phyloP scores from a whole-genome alignment of 345 rosid species.

The Angophora floribunda region DNA sequence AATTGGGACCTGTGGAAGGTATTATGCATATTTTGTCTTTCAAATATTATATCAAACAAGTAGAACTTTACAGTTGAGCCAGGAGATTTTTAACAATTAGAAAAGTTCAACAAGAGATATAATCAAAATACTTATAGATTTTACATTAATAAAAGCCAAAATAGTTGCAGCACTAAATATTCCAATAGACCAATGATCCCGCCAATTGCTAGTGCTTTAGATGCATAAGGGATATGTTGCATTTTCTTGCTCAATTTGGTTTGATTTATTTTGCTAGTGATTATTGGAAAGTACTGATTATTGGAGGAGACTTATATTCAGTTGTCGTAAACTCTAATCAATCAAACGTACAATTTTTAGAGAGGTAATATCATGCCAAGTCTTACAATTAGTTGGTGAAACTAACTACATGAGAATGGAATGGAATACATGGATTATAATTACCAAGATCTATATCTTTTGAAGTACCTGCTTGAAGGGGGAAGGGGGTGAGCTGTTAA shows the following conservation, averaged over 20 bases:
- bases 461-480: background rate
- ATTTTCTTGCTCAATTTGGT: conserved; percentile 12
- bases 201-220: conserved; percentile 71
- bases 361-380: background rate
- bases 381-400: background rate
- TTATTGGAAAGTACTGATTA: background rate
- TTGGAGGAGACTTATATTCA: conserved; percentile 1
- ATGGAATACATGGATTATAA: rapidly evolving
- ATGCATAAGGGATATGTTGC: conserved; percentile 58
- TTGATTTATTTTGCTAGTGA: background rate
- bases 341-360: background rate
- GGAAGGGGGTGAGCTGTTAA: background rate
- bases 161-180: conserved; percentile 37
- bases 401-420: background rate
- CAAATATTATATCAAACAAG: background rate
- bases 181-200: conserved; percentile 48
- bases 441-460: background rate
- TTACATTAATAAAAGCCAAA: background rate
- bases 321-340: background rate
- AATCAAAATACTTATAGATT: conserved; percentile 15
- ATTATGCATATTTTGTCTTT: background rate
- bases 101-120: background rate
- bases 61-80: conserved; percentile 13
- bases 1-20: background rate
- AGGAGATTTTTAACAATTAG: background rate